These are phyloP conservation scores for Sequoia sempervirens DNA, from an alignment of 75 land plant genomes.

Conservation along the genomic window DNA sequence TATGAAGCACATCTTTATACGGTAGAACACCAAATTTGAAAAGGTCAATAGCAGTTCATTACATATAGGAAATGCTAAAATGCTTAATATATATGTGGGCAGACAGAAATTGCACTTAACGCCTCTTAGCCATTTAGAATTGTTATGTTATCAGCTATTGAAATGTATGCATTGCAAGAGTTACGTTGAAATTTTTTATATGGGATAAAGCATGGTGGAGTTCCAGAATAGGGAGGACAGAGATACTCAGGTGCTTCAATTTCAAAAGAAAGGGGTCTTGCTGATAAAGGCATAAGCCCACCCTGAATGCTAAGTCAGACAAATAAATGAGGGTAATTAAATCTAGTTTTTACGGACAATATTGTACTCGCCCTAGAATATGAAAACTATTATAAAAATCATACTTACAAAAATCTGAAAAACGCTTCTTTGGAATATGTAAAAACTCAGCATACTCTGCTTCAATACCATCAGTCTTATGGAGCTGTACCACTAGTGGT, in stretches of 20 bases:
- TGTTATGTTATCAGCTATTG: too few relatives aligned
- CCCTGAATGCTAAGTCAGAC: not conserved
- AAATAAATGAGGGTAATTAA: not conserved
- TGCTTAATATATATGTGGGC: too few relatives aligned
- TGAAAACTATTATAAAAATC: not conserved
- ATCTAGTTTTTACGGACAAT: not conserved
- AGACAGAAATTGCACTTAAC: too few relatives aligned
- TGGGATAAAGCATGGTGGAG: not conserved
- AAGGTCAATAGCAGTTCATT: too few relatives aligned
- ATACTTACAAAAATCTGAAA: constrained; percentile 22
- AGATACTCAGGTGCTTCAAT: not conserved
- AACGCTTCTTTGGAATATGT: constrained; percentile 22
- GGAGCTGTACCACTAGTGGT: constrained; percentile 33
- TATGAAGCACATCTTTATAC: too few relatives aligned
- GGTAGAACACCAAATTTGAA: too few relatives aligned
- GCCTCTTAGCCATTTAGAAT: too few relatives aligned
- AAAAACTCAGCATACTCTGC: constrained; percentile 19
- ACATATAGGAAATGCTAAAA: too few relatives aligned
- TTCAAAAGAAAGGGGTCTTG: not conserved
- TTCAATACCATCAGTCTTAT: constrained; percentile 19
- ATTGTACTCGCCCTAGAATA: not conserved
- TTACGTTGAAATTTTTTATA: not conserved
- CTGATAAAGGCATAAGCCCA: not conserved
- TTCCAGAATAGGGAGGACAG: not conserved
- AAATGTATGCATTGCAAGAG: not conserved